phyloP scores from a whole-genome alignment of 192 early-diverging fungal species.

The Haplosporangium gracile region DNA sequence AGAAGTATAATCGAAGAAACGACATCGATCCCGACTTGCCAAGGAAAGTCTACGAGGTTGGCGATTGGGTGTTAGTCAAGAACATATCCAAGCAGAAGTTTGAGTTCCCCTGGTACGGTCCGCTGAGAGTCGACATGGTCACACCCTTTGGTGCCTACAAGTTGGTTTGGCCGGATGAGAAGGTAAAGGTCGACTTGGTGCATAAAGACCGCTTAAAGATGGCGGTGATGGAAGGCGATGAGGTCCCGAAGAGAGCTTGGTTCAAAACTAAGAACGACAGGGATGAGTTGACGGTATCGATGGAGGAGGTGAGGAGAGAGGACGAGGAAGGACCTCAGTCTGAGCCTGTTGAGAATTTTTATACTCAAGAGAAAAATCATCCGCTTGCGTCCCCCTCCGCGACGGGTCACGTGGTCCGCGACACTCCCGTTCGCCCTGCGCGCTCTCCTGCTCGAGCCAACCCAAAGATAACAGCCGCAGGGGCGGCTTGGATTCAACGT shows the following conservation, averaged over 20 bases:
- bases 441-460: background rate
- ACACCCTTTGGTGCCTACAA: conserved; percentile 21
- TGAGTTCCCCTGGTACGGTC: conserved; percentile 20
- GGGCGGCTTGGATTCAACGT: conserved; percentile 15
- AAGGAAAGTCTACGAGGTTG: background rate
- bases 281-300: background rate
- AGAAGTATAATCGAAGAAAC: background rate
- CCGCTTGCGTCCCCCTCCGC: background rate
- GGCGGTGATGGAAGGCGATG: background rate
- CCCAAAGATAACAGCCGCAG: conserved; percentile 1
- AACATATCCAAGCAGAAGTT: conserved; percentile 18
- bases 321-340: conserved; percentile 5
- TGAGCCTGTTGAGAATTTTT: background rate
- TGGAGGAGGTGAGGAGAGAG: background rate
- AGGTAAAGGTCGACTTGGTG: conserved; percentile 9
- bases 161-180: conserved; percentile 11
- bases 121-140: background rate
- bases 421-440: background rate
- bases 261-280: conserved; percentile 8
- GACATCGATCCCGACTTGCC: conserved; percentile 11
- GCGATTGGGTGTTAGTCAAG: conserved; percentile 18
- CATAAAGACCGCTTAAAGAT: conserved; percentile 12
- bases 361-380: background rate
- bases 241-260: background rate
- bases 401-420: no score